Evolutionary conservation across 352 stramenopile species (phyloP), one percentile per base, ranked within the genome.

Genomic region (Globisporangium solare): DNA sequence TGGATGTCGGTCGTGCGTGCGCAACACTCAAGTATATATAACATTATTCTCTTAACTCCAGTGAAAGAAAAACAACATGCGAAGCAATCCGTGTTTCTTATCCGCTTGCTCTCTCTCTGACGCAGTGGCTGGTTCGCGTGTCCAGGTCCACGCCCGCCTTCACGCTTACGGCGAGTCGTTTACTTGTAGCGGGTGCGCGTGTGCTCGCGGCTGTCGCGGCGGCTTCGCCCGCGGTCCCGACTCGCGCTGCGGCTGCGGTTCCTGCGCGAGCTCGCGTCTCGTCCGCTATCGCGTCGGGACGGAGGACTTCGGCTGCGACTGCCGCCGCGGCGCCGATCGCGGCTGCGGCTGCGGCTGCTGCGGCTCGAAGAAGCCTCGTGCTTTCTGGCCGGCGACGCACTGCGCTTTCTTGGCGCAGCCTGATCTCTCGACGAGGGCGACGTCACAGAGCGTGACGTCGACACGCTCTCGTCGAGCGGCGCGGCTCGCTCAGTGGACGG

Each of bases 271-370:
- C 59, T 35, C 5, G 40, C 64, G 32, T 39, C 5, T 55, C 37
- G 21, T 21, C n/a, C 41, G 31, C 22, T 52, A 8, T 51, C 24
- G 2, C 51, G 51, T 56, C 51, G 18, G 15, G 47, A 22, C 8
- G 21, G 10, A 37, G 57, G 57, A 22, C 68, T 74, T 32, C 66
- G 69, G 58, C 64, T 76, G 4, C 66, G 68, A 46, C 53, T 64
- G 27, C 27, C 10, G 27, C 27, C 27, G 21, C 59, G 43, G 27
- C 40, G 62, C 43, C 70, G 67, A 5, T 76, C 69, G n/a, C 57
- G 53, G 47, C 65, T 64, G 42, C 58, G 52, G 21, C 48, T 58
- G 37, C 69, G 42, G 6, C 48, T 58, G 37, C 69, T 39, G 6
- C n/a, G 49, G 51, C 48, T 73, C 39, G 42, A 63, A 31, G 73